phyloP scores from a whole-genome alignment of 768 basidiomycete genomes.

The Pulveroboletus sp. region DNA sequence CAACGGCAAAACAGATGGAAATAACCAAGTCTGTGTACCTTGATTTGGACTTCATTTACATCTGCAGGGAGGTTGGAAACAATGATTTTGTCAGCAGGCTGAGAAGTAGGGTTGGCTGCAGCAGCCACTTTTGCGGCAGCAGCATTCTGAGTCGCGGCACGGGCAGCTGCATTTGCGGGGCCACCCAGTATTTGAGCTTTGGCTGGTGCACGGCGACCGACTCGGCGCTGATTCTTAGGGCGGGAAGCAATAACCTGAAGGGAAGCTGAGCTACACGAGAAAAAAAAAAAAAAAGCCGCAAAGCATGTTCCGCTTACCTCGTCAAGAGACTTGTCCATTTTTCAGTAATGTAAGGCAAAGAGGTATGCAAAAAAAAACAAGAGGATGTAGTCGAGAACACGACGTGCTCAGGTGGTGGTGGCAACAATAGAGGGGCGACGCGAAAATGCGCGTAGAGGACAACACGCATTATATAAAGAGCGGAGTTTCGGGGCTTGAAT shows the following conservation, averaged over 20 bases:
- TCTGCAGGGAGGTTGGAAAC: slow-evolving; percentile 91
- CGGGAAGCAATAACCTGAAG: slow-evolving; percentile 63
- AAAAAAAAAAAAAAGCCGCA: neutral
- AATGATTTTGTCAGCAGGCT: slow-evolving; percentile 80
- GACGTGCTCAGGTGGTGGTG: slow-evolving; percentile 15
- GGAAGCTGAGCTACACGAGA: slow-evolving; percentile 7
- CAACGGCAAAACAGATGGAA: neutral
- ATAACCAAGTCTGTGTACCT: slow-evolving; percentile 47
- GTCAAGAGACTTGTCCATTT: slow-evolving; percentile 83
- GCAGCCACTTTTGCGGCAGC: slow-evolving; percentile 39
- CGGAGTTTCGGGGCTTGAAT: slow-evolving; percentile 28
- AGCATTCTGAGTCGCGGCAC: slow-evolving; percentile 47
- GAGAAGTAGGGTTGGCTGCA: slow-evolving; percentile 35
- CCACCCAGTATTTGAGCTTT: slow-evolving; percentile 62
- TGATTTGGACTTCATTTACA: slow-evolving; percentile 90
- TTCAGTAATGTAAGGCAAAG: slow-evolving; percentile 4
- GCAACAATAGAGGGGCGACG: slow-evolving; percentile 29
- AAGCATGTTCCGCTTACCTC: slow-evolving; percentile 47
- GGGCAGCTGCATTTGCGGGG: slow-evolving; percentile 44
- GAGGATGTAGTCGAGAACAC: neutral
- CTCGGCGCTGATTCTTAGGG: slow-evolving; percentile 41
- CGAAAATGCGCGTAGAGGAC: slow-evolving; percentile 3
- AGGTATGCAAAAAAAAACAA: neutral
- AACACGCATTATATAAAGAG: slow-evolving; percentile 17
- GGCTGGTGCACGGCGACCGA: slow-evolving; percentile 41